These are phyloP conservation scores for Pilaira anomala DNA, from an alignment of 192 early-diverging fungal species.

Conservation along the genomic window DNA sequence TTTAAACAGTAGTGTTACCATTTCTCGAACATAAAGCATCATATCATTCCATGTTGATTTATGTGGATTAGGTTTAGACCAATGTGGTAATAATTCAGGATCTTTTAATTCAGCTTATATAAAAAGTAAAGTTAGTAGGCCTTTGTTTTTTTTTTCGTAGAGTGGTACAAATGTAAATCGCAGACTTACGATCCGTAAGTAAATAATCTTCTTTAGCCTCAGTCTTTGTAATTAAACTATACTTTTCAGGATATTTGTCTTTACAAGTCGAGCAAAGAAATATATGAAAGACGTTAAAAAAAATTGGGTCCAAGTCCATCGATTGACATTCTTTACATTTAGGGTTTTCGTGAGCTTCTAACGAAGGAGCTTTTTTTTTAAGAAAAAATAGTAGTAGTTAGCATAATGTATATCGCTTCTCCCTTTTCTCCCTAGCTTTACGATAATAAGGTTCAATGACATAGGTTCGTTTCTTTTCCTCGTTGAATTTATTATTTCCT, in stretches of 20 bases:
- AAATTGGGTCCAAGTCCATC: conserved; percentile 76
- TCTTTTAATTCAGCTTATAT: conserved; percentile 76
- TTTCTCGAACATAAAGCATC: conserved; percentile 84
- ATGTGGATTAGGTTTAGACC: conserved; percentile 91
- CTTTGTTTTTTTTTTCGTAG: background rate
- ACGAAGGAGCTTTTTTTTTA: conserved; percentile 43
- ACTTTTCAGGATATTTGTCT: conserved; percentile 76
- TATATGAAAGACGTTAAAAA: conserved; percentile 69
- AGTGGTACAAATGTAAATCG: background rate
- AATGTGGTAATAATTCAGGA: conserved; percentile 68
- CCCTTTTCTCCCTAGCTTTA: conserved; percentile 35
- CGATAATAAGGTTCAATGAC: conserved; percentile 40
- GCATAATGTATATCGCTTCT: background rate
- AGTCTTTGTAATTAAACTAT: conserved; percentile 93
- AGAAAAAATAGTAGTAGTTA: background rate
- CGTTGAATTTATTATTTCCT: conserved; percentile 39
- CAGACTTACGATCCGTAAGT: conserved; percentile 81
- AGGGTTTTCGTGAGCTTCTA: conserved; percentile 54
- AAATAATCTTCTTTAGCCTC: conserved; percentile 94
- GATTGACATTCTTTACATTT: conserved; percentile 82
- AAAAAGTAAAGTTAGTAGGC: background rate
- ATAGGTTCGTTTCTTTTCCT: conserved; percentile 32
- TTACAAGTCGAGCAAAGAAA: conserved; percentile 76
- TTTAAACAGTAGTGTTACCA: conserved; percentile 41
- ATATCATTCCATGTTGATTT: conserved; percentile 97